Base-by-base conservation (phyloP, 2,329 filamentous ascomycete genomes). In the Botryotinia globosa region DNA sequence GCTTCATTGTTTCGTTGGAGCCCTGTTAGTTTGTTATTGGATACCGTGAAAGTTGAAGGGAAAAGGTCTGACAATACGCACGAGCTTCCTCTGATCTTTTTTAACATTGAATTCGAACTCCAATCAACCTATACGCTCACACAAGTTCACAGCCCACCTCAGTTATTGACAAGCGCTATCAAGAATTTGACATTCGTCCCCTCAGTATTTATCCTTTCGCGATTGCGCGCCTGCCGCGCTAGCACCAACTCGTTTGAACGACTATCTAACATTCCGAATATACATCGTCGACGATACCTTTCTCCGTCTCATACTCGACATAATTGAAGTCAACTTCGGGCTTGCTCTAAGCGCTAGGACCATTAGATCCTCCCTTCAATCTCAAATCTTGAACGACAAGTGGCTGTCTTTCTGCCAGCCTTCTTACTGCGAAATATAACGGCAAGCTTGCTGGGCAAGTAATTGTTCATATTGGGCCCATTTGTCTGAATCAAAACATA, bases 371-470 rank as follows among this genome's bases (percentile, higher is more conserved):
- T 51, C 10, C 42, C 18, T 45, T n/a, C 32, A 45, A 65, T 45
- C 20, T 59, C 69, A 42, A 67, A 45, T 65, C n/a, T 72, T 37
- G 51, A 67, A 37, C 39, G 25, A 39, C 25, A 67, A 45, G 39
- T 39, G 39, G 16, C 42, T 29, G 39, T 67, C 45, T 54, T 37
- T 72, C 25, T 56, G 29, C 51, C 48, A 48, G 61, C 22, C 48
- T 48, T 71, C 73, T 54, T 74, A 58, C 62, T 71, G 62, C 61
- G 63, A 75, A 63, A 66, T 74, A 70, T 66, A 73, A 66, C 51
- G 32, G 74, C 71, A 75, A 73, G 76, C 78, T 79, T 78, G 77
- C 77, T 78, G 77, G 77, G 76, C 74, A 78, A 78, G 77, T 77
- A 76, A 67, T 74, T 74, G 71, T 69, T 61, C 59, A 73, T 67